Evolutionary conservation across 2,329 filamentous ascomycete genomes (phyloP).

Genomic region (Neurospora sp.): DNA sequence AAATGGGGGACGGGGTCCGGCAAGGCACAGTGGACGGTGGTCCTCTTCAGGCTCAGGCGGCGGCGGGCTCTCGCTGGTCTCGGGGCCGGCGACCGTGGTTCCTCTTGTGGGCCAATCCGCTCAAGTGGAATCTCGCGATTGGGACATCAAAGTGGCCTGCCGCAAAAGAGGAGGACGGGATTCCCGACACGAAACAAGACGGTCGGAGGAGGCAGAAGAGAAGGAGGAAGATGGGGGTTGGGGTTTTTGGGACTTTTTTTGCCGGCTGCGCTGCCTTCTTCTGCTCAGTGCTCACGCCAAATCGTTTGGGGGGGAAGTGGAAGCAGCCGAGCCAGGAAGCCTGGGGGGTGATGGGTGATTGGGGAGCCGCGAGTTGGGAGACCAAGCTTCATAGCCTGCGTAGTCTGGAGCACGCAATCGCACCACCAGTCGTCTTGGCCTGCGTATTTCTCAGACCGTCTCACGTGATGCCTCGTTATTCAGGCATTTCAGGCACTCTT

Average conservation of each 20-base stretch:
- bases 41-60: neutral
- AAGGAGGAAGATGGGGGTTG: constrained; percentile 14
- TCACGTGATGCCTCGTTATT: constrained; percentile 10
- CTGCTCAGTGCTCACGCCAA: neutral
- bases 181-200: constrained; percentile 7
- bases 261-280: constrained; percentile 11
- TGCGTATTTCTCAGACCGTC: constrained; percentile 19
- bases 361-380: constrained; percentile 11
- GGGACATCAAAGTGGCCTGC: constrained; percentile 19
- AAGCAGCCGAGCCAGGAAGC: constrained; percentile 10
- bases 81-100: constrained; percentile 12
- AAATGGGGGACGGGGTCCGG: neutral
- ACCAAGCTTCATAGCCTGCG: constrained; percentile 13
- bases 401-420: constrained; percentile 13
- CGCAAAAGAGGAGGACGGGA: constrained; percentile 8
- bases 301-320: constrained; percentile 15
- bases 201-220: constrained; percentile 7
- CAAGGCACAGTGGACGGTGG: neutral
- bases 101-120: constrained; percentile 17
- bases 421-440: constrained; percentile 6
- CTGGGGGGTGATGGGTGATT: constrained; percentile 10
- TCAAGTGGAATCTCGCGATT: constrained; percentile 12
- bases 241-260: constrained; percentile 18
- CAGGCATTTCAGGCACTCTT: constrained; percentile 16
- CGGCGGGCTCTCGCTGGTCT: constrained; percentile 9